Evolutionary conservation across 1,284 basidiomycete species (phyloP).

Genomic region (Tausonia pullulans): DNA sequence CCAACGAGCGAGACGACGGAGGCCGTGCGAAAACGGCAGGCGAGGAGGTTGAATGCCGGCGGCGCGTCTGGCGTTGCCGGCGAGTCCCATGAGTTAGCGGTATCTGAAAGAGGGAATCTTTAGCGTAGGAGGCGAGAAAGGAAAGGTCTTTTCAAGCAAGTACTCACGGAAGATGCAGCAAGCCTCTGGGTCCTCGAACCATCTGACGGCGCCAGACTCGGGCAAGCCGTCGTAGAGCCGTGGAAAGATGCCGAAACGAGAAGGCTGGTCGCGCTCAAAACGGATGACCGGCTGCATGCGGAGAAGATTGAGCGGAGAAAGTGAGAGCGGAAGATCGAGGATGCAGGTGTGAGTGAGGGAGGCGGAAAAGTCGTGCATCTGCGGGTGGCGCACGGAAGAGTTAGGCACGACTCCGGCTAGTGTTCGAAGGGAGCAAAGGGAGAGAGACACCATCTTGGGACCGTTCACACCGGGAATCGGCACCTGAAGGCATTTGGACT

Average conservation of each 20-base stretch:
- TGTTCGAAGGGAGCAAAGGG: slow-evolving; percentile 9
- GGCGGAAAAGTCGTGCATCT: slow-evolving; percentile 42
- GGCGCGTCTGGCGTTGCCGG: slow-evolving; percentile 12
- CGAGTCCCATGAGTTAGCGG: slow-evolving; percentile 41
- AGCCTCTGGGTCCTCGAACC: slow-evolving; percentile 35
- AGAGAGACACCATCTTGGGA: slow-evolving; percentile 24
- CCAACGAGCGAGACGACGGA: slow-evolving; percentile 41
- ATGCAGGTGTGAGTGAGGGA: slow-evolving; percentile 37
- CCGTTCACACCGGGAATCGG: slow-evolving; percentile 25
- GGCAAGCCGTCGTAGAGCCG: slow-evolving; percentile 26
- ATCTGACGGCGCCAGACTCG: slow-evolving; percentile 7
- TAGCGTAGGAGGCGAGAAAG: neutral
- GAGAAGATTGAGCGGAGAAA: slow-evolving; percentile 39
- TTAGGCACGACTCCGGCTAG: neutral
- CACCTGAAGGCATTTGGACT: slow-evolving; percentile 15
- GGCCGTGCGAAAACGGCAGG: slow-evolving; percentile 38
- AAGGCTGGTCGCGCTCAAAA: slow-evolving; percentile 34
- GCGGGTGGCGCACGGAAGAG: neutral
- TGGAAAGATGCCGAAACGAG: slow-evolving; percentile 39
- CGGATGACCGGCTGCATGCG: slow-evolving; percentile 37
- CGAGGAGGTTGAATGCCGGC: slow-evolving; percentile 34
- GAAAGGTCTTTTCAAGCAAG: neutral
- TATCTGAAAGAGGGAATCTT: slow-evolving; percentile 23
- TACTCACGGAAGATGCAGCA: slow-evolving; percentile 36
- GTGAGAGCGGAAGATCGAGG: slow-evolving; percentile 40